Evolutionary conservation across 768 basidiomycete species (phyloP), one percentile per base, ranked within the genome.

Genomic region (Boletus eberwhitei): DNA sequence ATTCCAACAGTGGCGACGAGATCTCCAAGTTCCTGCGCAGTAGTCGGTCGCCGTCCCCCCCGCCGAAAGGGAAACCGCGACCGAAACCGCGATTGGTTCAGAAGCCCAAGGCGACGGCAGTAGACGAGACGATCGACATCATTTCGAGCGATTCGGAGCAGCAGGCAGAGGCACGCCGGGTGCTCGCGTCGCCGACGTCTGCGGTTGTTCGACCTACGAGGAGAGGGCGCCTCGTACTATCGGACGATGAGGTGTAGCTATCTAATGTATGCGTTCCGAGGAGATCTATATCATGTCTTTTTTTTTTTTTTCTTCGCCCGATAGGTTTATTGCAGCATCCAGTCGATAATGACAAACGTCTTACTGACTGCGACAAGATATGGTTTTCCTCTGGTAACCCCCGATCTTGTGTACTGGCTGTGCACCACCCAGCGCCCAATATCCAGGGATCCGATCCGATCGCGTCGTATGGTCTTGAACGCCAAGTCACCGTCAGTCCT

Each of bases 21-120:
- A 56, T 71, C 54, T 13, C 58, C 29, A 53, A 35, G 50, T 36
- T 50, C 3, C 35, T 71, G 47, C 64, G 61, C 35, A 54, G 56
- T 26, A 68, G 65, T 59, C 64, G 60, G 53, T 68, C 65, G 29
- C 64, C 64, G 54, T 53, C 62, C 0, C 59, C 60, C 38, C 47
- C 57, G 57, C 45, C 58, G 45, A 45, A 51, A 9, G 36, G 62
- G 9, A 68, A 60, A 46, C 34, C 64, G 17, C 65, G 70, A 50
- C 70, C 74, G 13, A 73, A 64, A 48, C 77, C 78, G 4, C 77
- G 77, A 22, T 64, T 80, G 32, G 72, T 73, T 46, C 78, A 76
- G 45, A 75, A 73, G 54, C 64, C 70, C 37, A 56, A 38, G 34
- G 39, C 42, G 9, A 16, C 51, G 17, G 34, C 9, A 24, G 41